phyloP scores from a whole-genome alignment of 2,329 filamentous ascomycete genomes.

The Mycosphaerella arachidis region DNA sequence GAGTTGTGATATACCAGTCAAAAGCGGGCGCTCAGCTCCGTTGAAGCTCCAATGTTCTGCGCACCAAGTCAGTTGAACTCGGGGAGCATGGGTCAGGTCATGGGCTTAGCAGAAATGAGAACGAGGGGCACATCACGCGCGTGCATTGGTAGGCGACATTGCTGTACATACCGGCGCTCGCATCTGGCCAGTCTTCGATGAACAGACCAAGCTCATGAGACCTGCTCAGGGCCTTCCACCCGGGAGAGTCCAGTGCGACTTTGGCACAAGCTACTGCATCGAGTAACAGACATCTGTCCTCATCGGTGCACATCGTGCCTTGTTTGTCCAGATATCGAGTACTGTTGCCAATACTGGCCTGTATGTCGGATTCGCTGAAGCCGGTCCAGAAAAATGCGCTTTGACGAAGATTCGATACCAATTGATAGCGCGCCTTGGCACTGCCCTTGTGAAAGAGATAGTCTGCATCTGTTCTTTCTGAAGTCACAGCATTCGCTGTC shows the following conservation, averaged over 20 bases:
- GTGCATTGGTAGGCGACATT: not conserved
- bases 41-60: slow-evolving; percentile 61
- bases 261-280: slow-evolving; percentile 64
- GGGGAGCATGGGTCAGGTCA: too few relatives aligned
- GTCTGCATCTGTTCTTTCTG: slow-evolving; percentile 74
- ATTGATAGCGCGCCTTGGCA: slow-evolving; percentile 58
- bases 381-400: slow-evolving; percentile 85
- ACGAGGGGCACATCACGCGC: too few relatives aligned
- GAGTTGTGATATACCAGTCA: slow-evolving; percentile 56
- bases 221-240: slow-evolving; percentile 63
- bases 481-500: slow-evolving; percentile 81
- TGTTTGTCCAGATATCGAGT: slow-evolving; percentile 62
- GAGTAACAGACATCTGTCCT: slow-evolving; percentile 58
- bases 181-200: slow-evolving; percentile 61
- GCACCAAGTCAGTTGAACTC: not conserved
- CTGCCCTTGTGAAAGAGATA: slow-evolving; percentile 84
- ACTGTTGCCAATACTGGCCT: slow-evolving; percentile 61
- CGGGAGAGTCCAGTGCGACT: slow-evolving; percentile 53
- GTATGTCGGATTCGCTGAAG: slow-evolving; percentile 60
- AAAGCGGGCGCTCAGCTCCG: slow-evolving; percentile 41
- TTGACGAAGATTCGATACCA: slow-evolving; percentile 76
- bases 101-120: too few relatives aligned
- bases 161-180: slow-evolving; percentile 39
- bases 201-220: slow-evolving; percentile 76
- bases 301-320: slow-evolving; percentile 52